phyloP scores from a whole-genome alignment of 2,329 filamentous ascomycete genomes.

The Phaeosphaeria sp. region DNA sequence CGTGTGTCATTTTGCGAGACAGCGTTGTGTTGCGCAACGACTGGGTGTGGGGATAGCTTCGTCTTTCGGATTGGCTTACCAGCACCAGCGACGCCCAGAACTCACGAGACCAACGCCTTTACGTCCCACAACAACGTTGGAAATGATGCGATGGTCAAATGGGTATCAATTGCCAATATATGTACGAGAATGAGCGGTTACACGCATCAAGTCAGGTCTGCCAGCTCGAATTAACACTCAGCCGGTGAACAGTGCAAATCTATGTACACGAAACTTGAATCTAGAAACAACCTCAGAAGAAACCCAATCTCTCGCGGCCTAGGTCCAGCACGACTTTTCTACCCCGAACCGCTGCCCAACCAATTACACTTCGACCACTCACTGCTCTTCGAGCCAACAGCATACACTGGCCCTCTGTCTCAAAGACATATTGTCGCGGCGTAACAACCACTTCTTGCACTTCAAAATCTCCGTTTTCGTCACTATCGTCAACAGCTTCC shows the following conservation, averaged over 20 bases:
- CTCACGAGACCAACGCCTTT: no score
- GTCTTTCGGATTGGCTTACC: neutral
- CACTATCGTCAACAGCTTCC: neutral
- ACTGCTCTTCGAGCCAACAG: constrained; percentile 17
- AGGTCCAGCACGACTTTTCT: constrained; percentile 21
- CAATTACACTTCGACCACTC: constrained; percentile 10
- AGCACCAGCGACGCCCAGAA: neutral
- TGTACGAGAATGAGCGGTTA: no score
- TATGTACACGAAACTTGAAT: neutral
- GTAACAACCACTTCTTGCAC: constrained; percentile 16
- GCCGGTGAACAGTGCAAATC: no score
- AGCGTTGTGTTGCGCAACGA: neutral
- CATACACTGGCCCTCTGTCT: constrained; percentile 15
- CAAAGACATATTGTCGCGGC: constrained; percentile 22
- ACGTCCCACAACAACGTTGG: no score
- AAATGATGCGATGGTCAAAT: no score
- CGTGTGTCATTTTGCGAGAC: neutral
- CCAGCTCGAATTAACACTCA: no score
- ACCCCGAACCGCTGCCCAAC: constrained; percentile 28
- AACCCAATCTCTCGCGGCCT: constrained; percentile 12
- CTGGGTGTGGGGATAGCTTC: neutral
- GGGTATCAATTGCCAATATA: no score
- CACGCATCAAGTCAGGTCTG: no score
- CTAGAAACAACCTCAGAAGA: constrained; percentile 7
- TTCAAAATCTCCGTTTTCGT: constrained; percentile 5